Evolutionary conservation across 169 alveolate genomes (phyloP), one percentile per base, ranked within the genome.

Genomic region (Miamiensis avidus): DNA sequence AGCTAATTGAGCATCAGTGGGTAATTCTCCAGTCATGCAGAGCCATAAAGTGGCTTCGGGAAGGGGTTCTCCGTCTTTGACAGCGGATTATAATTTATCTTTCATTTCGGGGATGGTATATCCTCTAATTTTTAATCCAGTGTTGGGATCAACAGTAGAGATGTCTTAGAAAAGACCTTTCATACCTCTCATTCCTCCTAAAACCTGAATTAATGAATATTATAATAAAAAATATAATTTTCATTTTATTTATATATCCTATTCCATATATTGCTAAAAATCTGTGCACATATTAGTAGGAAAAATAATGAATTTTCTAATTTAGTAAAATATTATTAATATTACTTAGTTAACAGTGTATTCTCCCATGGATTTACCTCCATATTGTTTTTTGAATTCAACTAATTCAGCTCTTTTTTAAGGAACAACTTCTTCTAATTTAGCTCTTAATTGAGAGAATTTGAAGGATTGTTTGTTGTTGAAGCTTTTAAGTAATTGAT

Each of bases 21-120:
- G 94, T 78, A 86, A 88, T 86, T 92, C 89, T 81, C 99, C 99
- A 31, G 99, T 98, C 86, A 97, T 88, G 34, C 98, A 93, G 27
- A 97, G 93, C 99, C 99, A 98, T 49, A 98, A 91, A 81, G 96
- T 94, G 29, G 98, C 98, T 91, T 98, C 99, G n/a, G 99, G 97
- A 65, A 96, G 87, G 28, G 99, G 99, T 87, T 96, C 93, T 1
- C 34, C 74, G 27, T 92, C 93, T 69, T 91, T 92, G 33, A 94
- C 93, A 34, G 93, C 95, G 49, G 88, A 84, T 73, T 91, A 99
- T 33, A 97, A 88, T 27, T 85, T 90, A 81, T 86, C 93, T 84
- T 92, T 86, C 65, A 97, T 82, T 89, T 98, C 97, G 74, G 95
- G 95, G 34, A 98, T 94, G 30, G 96, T 81, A 83, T 89, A 86